Percentiles rank a stretch among this genome's conserved stretches.
phyloP scores from a whole-genome alignment of 2,329 filamentous ascomycete species.

The Colletotrichum theobromicola region DNA sequence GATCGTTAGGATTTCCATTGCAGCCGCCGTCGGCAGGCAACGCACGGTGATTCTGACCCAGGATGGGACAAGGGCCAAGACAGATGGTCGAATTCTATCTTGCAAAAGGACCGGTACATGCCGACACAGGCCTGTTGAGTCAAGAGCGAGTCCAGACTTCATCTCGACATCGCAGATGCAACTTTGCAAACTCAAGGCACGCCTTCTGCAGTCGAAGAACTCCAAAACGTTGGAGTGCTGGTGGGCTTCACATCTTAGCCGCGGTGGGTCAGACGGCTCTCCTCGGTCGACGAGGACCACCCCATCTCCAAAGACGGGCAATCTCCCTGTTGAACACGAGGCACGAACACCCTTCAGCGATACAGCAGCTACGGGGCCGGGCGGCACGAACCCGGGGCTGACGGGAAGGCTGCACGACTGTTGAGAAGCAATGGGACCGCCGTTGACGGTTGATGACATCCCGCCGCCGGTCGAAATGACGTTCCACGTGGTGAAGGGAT shows the following conservation, averaged over 20 bases:
- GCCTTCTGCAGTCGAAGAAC: not conserved
- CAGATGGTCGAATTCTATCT: not conserved
- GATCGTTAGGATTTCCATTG: not conserved
- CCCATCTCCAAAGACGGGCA: not conserved
- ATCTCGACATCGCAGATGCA: not conserved
- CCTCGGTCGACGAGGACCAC: not conserved
- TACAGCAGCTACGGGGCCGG: slow-evolving; percentile 14
- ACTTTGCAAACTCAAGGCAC: not conserved
- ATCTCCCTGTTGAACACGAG: not conserved
- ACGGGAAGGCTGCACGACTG: not conserved
- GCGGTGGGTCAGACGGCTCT: not conserved
- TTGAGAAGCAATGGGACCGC: not conserved
- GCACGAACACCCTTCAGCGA: not conserved
- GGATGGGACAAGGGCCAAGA: slow-evolving; percentile 3
- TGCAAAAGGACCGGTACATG: not conserved
- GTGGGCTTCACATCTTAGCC: not conserved
- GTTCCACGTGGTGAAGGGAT: slow-evolving; percentile 4
- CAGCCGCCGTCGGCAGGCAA: not conserved
- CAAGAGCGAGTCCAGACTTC: not conserved
- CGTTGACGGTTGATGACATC: not conserved
- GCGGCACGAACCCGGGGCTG: slow-evolving; percentile 3
- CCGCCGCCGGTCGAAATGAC: not conserved
- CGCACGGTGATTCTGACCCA: not conserved
- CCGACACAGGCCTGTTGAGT: slow-evolving; percentile 1
- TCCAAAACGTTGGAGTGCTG: not conserved